phyloP scores from a whole-genome alignment of 257 asterid species.

The Buddleja alternifolia region DNA sequence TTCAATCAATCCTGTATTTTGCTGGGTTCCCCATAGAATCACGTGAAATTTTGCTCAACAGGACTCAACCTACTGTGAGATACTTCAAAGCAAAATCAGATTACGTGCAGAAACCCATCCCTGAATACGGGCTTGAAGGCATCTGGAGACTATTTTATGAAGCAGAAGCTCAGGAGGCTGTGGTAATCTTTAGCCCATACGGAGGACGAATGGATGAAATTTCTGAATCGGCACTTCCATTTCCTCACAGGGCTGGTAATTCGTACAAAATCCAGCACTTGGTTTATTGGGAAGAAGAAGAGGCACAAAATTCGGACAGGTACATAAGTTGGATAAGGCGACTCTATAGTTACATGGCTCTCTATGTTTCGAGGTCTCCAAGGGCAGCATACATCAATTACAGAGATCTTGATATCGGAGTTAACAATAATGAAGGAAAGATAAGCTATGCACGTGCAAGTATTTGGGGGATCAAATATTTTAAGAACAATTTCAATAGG shows the following conservation, averaged over 20 bases:
- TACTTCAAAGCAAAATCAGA: conserved; percentile 42
- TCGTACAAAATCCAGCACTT: conserved; percentile 27
- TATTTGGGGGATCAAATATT: conserved; percentile 42
- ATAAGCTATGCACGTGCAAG: conserved; percentile 39
- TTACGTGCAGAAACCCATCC: conserved; percentile 41
- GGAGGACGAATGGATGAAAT: conserved; percentile 47
- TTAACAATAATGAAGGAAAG: conserved; percentile 21
- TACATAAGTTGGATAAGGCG: conserved; percentile 35
- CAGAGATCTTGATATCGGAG: conserved; percentile 48
- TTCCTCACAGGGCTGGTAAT: conserved; percentile 46
- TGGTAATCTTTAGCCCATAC: conserved; percentile 30
- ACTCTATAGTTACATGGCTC: conserved; percentile 36
- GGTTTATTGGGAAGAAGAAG: conserved; percentile 33
- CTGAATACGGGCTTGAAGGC: conserved; percentile 33
- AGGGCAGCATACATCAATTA: conserved; percentile 39
- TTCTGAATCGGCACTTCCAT: conserved; percentile 28
- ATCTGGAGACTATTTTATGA: conserved; percentile 32
- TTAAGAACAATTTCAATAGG: conserved; percentile 33
- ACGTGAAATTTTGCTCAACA: conserved; percentile 27
- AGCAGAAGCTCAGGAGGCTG: conserved; percentile 21
- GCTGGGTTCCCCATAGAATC: conserved; percentile 22
- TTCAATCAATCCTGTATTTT: conserved; percentile 25
- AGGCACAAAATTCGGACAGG: conserved; percentile 11
- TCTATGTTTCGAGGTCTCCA: conserved; percentile 42
- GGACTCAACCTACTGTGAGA: not conserved